phyloP scores from a whole-genome alignment of 179 eudicot genomes.

The Carnegiea gigantea region DNA sequence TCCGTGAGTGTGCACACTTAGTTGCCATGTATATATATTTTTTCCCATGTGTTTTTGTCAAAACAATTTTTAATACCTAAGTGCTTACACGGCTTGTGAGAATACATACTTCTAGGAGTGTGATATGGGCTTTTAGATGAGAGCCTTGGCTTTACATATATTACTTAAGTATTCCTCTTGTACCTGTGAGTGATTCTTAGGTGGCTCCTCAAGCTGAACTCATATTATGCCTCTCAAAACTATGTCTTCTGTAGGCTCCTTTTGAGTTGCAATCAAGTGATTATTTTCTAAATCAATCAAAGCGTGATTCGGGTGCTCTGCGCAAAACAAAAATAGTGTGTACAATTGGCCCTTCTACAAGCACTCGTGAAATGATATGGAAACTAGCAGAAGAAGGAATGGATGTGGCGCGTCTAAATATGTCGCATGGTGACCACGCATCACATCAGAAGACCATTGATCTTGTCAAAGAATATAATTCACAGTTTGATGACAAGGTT shows the following conservation, averaged over 20 bases:
- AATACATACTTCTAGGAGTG: too few relatives aligned
- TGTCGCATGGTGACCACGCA: constrained; percentile 99
- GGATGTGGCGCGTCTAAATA: constrained; percentile 96
- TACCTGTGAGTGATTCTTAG: not conserved
- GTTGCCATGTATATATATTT: too few relatives aligned
- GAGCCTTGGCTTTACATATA: not conserved
- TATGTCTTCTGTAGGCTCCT: constrained; percentile 29
- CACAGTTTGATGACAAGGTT: constrained; percentile 85
- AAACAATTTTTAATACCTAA: too few relatives aligned
- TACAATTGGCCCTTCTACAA: constrained; percentile 92
- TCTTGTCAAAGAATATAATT: constrained; percentile 84
- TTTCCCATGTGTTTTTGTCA: too few relatives aligned
- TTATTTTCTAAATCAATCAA: constrained; percentile 25
- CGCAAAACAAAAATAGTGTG: constrained; percentile 97
- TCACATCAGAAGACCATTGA: constrained; percentile 95
- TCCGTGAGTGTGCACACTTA: too few relatives aligned
- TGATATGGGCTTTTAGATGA: too few relatives aligned
- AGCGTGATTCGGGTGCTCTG: constrained; percentile 22
- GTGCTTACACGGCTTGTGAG: too few relatives aligned
- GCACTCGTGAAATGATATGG: constrained; percentile 96
- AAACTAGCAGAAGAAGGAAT: constrained; percentile 93
- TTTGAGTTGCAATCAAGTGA: constrained; percentile 48
- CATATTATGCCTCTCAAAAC: not conserved
- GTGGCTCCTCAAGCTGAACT: not conserved
- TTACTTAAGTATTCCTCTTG: not conserved